Evolutionary conservation across 2,329 filamentous ascomycete species (phyloP).

Genomic region (Nothopassalora personata): DNA sequence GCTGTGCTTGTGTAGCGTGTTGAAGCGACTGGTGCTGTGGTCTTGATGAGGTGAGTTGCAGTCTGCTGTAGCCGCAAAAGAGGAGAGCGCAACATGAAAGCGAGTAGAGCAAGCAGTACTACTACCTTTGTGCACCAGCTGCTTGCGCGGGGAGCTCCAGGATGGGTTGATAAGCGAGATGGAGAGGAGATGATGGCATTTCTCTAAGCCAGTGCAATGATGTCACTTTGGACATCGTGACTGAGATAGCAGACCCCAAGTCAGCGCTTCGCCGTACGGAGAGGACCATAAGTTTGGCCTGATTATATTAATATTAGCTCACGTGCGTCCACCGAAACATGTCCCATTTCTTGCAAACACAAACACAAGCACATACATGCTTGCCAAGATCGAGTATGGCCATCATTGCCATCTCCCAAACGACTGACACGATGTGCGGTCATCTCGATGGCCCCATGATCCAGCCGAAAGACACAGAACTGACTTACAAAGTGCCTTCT

Average conservation of each 20-base stretch:
- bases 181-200: neutral
- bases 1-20: slow-evolving; percentile 13
- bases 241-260: neutral
- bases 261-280: neutral
- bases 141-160: slow-evolving; percentile 4
- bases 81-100: slow-evolving; percentile 26
- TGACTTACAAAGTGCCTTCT: too few species aligned
- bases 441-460: neutral
- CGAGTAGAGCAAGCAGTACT: slow-evolving; percentile 16
- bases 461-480: neutral
- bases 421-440: neutral
- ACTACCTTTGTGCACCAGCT: slow-evolving; percentile 14
- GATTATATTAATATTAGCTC: neutral
- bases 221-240: neutral
- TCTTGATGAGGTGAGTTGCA: slow-evolving; percentile 18
- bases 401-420: neutral
- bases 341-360: neutral
- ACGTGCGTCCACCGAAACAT: neutral
- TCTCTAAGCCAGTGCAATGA: neutral
- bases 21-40: slow-evolving; percentile 11
- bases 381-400: neutral
- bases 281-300: neutral
- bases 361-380: neutral
- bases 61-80: slow-evolving; percentile 26
- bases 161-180: neutral